These are phyloP conservation scores for Mycena vulgaris DNA, from an alignment of 768 basidiomycete species.

Conservation along the genomic window DNA sequence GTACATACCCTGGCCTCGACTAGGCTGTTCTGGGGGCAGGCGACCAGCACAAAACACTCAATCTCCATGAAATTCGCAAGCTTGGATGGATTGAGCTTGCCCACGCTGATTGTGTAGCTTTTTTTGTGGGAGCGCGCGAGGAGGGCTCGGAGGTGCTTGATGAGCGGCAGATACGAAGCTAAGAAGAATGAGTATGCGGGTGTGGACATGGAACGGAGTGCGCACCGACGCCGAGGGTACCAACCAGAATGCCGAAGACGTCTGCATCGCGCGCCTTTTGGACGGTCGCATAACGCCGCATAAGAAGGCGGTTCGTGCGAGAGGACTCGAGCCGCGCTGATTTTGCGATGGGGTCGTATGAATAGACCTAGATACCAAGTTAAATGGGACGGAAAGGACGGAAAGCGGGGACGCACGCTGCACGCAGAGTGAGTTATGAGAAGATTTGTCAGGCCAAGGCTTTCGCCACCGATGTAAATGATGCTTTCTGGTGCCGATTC, in stretches of 20 bases:
- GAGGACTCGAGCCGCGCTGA: slow-evolving; percentile 70
- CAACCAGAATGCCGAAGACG: slow-evolving; percentile 95
- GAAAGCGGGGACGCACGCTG: slow-evolving; percentile 60
- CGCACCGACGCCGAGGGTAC: slow-evolving; percentile 91
- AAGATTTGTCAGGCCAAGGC: slow-evolving; percentile 85
- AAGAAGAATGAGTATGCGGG: neutral
- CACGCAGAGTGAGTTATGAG: slow-evolving; percentile 84
- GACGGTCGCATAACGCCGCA: slow-evolving; percentile 90
- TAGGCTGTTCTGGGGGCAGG: slow-evolving; percentile 94
- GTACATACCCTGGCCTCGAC: slow-evolving; percentile 75
- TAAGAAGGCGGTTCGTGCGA: slow-evolving; percentile 85
- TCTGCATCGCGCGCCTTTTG: slow-evolving; percentile 94
- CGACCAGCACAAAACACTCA: slow-evolving; percentile 95
- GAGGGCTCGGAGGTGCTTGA: slow-evolving; percentile 82
- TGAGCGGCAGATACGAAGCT: slow-evolving; percentile 91
- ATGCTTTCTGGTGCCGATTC: slow-evolving; percentile 46
- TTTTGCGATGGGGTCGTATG: slow-evolving; percentile 76
- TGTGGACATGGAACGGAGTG: neutral
- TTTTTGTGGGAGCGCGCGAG: slow-evolving; percentile 84
- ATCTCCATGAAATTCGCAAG: slow-evolving; percentile 97
- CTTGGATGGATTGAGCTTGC: slow-evolving; percentile 95
- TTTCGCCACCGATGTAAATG: slow-evolving; percentile 83
- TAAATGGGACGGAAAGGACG: neutral
- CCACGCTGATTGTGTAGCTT: slow-evolving; percentile 94
- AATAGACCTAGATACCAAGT: slow-evolving; percentile 69